Evolutionary conservation across 768 basidiomycete species (phyloP).

Genomic region (Serpula lacrymans): DNA sequence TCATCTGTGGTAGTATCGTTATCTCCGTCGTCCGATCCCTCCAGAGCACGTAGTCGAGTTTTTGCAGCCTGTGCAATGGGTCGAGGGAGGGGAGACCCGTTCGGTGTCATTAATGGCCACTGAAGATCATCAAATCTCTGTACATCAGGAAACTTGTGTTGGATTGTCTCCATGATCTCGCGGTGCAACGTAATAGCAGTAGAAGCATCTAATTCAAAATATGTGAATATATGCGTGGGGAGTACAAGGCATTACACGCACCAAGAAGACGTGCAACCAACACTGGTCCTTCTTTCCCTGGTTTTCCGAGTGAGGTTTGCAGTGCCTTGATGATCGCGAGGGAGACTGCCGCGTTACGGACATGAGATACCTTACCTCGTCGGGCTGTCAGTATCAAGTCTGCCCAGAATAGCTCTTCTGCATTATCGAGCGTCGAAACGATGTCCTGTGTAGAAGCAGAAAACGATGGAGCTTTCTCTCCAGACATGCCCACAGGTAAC

Average conservation of each 20-base stretch:
- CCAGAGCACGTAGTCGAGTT: constrained; percentile 16
- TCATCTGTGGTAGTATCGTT: constrained; percentile 31
- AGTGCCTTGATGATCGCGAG: constrained; percentile 70
- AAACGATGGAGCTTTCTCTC: constrained; percentile 34
- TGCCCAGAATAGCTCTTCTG: constrained; percentile 69
- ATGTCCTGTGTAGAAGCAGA: constrained; percentile 54
- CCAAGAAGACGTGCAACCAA: constrained; percentile 65
- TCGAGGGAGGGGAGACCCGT: constrained; percentile 39
- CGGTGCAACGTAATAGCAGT: constrained; percentile 76
- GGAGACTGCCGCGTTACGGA: constrained; percentile 72
- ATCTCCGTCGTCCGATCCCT: constrained; percentile 30
- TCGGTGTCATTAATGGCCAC: constrained; percentile 61
- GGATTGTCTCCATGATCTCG: constrained; percentile 82
- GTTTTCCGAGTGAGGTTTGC: constrained; percentile 75
- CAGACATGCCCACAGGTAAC: constrained; percentile 74
- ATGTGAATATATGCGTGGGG: neutral
- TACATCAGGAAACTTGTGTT: constrained; percentile 56
- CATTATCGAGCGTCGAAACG: constrained; percentile 55
- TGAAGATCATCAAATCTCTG: constrained; percentile 56
- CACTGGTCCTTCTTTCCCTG: constrained; percentile 43
- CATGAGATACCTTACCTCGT: constrained; percentile 63
- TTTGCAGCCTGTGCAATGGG: constrained; percentile 9
- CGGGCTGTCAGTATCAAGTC: constrained; percentile 52
- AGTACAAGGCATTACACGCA: constrained; percentile 20
- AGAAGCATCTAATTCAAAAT: constrained; percentile 55